phyloP scores from a whole-genome alignment of 805 yeast species.

The Candida wancherniae region DNA sequence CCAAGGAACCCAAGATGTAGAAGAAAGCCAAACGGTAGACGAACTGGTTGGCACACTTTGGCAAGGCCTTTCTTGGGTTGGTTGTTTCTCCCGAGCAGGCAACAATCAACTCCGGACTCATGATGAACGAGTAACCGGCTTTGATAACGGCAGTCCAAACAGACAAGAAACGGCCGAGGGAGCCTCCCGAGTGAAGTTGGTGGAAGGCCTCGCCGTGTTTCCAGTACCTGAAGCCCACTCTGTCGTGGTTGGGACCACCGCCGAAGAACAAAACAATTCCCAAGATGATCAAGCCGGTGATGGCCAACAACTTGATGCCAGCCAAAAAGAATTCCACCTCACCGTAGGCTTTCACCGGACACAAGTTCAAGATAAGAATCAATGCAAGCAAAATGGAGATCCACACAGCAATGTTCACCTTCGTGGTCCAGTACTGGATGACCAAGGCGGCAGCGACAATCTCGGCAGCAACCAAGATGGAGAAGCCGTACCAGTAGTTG shows the following conservation, averaged over 20 bases:
- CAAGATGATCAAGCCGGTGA: constrained; percentile 18
- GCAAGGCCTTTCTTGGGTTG: constrained; percentile 55
- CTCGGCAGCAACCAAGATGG: constrained; percentile 18
- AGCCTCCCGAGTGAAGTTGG: constrained; percentile 36
- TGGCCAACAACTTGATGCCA: constrained; percentile 17
- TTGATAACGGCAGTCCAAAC: constrained; percentile 24
- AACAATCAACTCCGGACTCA: constrained; percentile 50
- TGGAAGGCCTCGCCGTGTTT: constrained; percentile 32
- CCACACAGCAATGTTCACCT: constrained; percentile 35
- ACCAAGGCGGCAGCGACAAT: constrained; percentile 17
- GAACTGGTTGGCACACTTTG: constrained; percentile 58
- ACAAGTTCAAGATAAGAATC: constrained; percentile 12
- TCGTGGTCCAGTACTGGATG: constrained; percentile 18
- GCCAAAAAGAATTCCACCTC: constrained; percentile 19
- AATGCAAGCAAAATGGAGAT: constrained; percentile 26
- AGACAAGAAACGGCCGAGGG: constrained; percentile 20
- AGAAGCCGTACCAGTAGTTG: constrained; percentile 18
- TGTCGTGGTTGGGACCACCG: constrained; percentile 19
- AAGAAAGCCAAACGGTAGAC: constrained; percentile 46
- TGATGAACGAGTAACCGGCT: constrained; percentile 26
- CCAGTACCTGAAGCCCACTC: constrained; percentile 20
- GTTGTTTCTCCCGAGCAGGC: constrained; percentile 55
- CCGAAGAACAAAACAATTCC: constrained; percentile 19
- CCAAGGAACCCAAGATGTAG: constrained; percentile 36
- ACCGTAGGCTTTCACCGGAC: constrained; percentile 16